These are phyloP conservation scores for Colletotrichum australisinense DNA, from an alignment of 2,329 filamentous ascomycete genomes.

Conservation along the genomic window DNA sequence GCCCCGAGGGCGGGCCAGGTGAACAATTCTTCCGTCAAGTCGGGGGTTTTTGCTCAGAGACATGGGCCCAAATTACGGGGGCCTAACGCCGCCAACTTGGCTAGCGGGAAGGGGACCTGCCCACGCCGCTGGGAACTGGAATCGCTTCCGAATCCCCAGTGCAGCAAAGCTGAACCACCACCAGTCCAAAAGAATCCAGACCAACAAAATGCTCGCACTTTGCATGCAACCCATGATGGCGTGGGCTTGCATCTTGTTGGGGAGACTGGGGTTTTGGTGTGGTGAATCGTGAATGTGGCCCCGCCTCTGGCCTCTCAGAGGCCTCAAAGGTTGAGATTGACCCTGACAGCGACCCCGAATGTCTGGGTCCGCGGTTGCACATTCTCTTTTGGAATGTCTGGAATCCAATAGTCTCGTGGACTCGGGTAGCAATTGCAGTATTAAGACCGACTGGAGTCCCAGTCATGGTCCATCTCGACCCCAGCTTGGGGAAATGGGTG, in stretches of 20 bases:
- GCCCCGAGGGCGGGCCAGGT: conserved; percentile 23
- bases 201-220: not conserved
- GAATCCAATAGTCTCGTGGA: conserved; percentile 16
- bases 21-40: conserved; percentile 33
- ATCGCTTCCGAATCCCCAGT: conserved; percentile 1
- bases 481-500: not conserved
- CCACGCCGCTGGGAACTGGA: conserved; percentile 14
- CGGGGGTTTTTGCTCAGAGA: conserved; percentile 24
- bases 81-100: not conserved
- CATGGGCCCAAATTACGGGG: conserved; percentile 2
- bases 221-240: conserved; percentile 7
- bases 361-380: not conserved
- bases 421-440: not conserved
- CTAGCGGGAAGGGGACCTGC: not conserved
- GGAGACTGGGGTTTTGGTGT: not conserved
- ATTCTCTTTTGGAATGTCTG: not conserved
- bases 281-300: too few relatives aligned
- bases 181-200: not conserved
- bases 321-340: not conserved
- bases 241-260: conserved; percentile 9
- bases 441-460: not conserved
- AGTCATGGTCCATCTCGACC: not conserved
- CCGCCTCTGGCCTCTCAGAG: not conserved
- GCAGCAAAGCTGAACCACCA: not conserved
- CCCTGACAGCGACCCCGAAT: not conserved